phyloP scores from a whole-genome alignment of 345 rosid genomes.

The Eutrema japonicum region DNA sequence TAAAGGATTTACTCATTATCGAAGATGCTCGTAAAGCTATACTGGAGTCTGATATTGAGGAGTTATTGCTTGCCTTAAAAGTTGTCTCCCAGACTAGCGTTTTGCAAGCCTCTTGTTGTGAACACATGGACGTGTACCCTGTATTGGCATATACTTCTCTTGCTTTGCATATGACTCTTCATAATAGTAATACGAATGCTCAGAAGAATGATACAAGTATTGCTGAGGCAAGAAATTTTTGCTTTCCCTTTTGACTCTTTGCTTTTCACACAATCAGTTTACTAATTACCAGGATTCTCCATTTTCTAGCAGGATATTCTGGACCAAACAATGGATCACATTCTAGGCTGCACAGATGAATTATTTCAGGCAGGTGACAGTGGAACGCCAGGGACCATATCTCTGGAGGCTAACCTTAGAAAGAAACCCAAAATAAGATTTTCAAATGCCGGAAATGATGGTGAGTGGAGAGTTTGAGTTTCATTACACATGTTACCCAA shows the following conservation, averaged over 20 bases:
- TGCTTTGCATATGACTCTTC: slow-evolving; percentile 62
- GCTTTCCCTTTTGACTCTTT: slow-evolving; percentile 29
- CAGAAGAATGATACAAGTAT: slow-evolving; percentile 38
- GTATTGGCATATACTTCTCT: slow-evolving; percentile 74
- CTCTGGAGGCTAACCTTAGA: slow-evolving; percentile 37
- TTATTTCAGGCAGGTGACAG: slow-evolving; percentile 50
- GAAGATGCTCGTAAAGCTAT: slow-evolving; percentile 62
- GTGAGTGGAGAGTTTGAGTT: slow-evolving; percentile 48
- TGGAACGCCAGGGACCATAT: slow-evolving; percentile 32
- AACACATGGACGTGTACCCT: slow-evolving; percentile 68
- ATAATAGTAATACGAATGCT: slow-evolving; percentile 40
- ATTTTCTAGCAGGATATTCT: slow-evolving; percentile 47
- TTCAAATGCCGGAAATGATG: slow-evolving; percentile 44
- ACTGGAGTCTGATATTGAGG: slow-evolving; percentile 61
- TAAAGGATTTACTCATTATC: slow-evolving; percentile 65
- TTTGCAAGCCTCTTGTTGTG: slow-evolving; percentile 54
- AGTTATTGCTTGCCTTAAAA: slow-evolving; percentile 60
- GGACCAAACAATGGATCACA: slow-evolving; percentile 68
- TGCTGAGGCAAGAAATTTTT: slow-evolving; percentile 55
- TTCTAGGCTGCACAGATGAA: slow-evolving; percentile 65
- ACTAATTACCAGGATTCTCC: slow-evolving; percentile 9
- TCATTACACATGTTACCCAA: slow-evolving; percentile 19
- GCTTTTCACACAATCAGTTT: slow-evolving; percentile 12
- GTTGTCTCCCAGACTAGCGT: slow-evolving; percentile 79
- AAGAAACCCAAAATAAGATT: slow-evolving; percentile 40